Evolutionary conservation across 176 grass and related monocot species (phyloP).

Genomic region (Aegilops speltoides): DNA sequence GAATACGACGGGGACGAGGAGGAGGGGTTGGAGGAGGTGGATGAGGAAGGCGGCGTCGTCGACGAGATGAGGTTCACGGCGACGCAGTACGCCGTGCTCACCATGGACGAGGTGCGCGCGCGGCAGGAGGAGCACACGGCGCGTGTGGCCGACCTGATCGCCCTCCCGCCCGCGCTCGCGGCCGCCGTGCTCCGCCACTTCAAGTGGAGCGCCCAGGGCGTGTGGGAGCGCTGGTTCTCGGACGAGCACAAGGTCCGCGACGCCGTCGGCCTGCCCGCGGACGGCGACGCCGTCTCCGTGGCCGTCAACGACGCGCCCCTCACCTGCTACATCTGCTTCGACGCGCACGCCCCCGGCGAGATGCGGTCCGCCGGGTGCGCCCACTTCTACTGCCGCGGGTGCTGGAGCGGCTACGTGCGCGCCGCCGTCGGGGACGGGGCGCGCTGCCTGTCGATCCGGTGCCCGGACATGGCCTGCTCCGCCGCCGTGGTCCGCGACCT

Average conservation of each 20-base stretch:
- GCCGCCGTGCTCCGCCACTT: conserved; percentile 21
- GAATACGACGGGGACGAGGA: not conserved
- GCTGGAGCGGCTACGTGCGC: conserved; percentile 48
- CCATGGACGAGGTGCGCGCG: not conserved
- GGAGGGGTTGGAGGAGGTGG: not conserved
- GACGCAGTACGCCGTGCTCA: not conserved
- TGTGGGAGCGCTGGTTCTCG: conserved; percentile 28
- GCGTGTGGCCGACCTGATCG: not conserved
- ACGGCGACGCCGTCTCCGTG: not conserved
- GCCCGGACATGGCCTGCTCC: conserved; percentile 39
- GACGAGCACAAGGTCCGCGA: conserved; percentile 11
- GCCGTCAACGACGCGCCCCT: not conserved
- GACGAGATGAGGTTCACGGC: no score
- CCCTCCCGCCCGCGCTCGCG: not conserved
- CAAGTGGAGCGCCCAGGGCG: conserved; percentile 17
- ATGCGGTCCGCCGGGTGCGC: conserved; percentile 32
- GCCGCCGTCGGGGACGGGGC: conserved; percentile 40
- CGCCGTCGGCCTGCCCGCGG: conserved; percentile 10
- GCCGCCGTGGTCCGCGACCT: conserved; percentile 33
- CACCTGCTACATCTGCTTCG: conserved; percentile 39
- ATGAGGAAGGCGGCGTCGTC: not conserved
- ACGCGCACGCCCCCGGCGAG: not conserved
- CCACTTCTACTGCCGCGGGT: conserved; percentile 42
- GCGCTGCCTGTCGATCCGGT: conserved; percentile 46
- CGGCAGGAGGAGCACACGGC: not conserved